Conservation (phyloP, 768 basidiomycete species). For the Strobilomyces echinocephalus region DNA sequence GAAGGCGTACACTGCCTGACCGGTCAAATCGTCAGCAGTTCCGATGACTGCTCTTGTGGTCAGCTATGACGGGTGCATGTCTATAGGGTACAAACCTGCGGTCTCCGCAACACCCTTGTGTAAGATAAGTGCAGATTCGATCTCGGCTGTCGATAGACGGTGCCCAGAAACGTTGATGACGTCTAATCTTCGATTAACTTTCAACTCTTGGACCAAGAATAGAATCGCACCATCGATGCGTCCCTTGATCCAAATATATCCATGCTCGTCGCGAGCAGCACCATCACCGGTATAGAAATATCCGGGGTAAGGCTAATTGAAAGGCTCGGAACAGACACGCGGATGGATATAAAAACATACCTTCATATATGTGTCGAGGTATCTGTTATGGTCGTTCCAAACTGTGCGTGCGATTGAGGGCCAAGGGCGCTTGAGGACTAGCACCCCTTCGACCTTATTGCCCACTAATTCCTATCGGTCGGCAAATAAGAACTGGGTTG, state of each 20-base stretch:
- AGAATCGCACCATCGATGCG: slow-evolving; percentile 76
- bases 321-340: slow-evolving; percentile 38
- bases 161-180: slow-evolving; percentile 99
- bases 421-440: slow-evolving; percentile 85
- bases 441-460: slow-evolving; percentile 84
- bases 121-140: slow-evolving; percentile 92
- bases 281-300: slow-evolving; percentile 98
- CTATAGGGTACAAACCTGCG: slow-evolving; percentile 45
- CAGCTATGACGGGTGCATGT: slow-evolving; percentile 1
- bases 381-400: slow-evolving; percentile 87
- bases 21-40: slow-evolving; percentile 80
- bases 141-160: slow-evolving; percentile 94
- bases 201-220: not conserved
- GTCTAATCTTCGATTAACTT: slow-evolving; percentile 41
- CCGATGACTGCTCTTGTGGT: slow-evolving; percentile 56
- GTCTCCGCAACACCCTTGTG: slow-evolving; percentile 97
- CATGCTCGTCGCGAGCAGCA: slow-evolving; percentile 88
- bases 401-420: slow-evolving; percentile 93
- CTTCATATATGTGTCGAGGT: slow-evolving; percentile 73
- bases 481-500: not conserved
- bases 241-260: slow-evolving; percentile 99
- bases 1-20: slow-evolving; percentile 92
- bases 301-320: slow-evolving; percentile 70
- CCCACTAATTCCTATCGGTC: slow-evolving; percentile 58
- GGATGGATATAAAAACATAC: slow-evolving; percentile 22